phyloP scores from a whole-genome alignment of 2,329 filamentous ascomycete species.

The Pestalotiopsis sp. region DNA sequence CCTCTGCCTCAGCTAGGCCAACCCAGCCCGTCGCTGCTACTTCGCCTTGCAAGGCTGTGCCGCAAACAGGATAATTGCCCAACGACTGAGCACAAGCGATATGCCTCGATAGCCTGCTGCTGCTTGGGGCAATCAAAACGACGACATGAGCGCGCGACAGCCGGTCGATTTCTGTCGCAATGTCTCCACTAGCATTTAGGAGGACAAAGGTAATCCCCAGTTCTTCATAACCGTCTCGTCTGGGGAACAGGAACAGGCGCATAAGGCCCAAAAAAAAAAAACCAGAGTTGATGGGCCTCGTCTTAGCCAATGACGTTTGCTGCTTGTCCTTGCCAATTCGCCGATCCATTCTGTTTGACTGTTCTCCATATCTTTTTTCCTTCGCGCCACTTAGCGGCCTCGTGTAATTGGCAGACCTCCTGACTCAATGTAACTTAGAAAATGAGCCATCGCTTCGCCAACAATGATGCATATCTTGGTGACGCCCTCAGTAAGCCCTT shows the following conservation, averaged over 20 bases:
- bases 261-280: background rate
- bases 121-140: background rate
- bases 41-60: background rate
- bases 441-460: conserved; percentile 4
- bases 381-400: background rate
- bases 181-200: conserved; percentile 4
- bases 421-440: conserved; percentile 2
- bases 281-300: background rate
- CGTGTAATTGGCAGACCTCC: background rate
- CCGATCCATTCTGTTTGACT: background rate
- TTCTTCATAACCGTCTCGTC: background rate
- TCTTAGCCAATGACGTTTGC: background rate
- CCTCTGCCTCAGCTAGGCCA: background rate
- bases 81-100: background rate
- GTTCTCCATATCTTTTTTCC: background rate
- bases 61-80: background rate
- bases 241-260: background rate
- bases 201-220: background rate
- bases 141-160: background rate
- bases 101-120: background rate
- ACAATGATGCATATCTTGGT: conserved; percentile 8
- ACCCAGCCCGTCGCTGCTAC: background rate
- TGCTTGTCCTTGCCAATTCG: background rate
- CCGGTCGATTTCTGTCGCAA: background rate
- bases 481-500: background rate